Evolutionary conservation across 2,329 filamentous ascomycete genomes (phyloP).

Genomic region (Coniochaeta pulveracea): DNA sequence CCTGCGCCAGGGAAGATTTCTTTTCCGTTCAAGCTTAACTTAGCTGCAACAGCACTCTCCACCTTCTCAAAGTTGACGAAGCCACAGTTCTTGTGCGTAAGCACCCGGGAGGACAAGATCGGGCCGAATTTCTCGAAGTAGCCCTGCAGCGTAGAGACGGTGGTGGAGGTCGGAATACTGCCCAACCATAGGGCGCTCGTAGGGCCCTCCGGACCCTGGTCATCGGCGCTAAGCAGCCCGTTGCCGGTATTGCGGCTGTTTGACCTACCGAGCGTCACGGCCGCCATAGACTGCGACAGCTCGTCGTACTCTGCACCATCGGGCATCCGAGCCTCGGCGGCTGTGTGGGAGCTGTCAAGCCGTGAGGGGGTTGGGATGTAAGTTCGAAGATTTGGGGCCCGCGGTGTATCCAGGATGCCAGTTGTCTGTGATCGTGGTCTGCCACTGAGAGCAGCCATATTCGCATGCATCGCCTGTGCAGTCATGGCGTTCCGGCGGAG

Average conservation of each 20-base stretch:
- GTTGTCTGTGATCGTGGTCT: conserved; percentile 85
- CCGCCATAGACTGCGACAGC: conserved; percentile 70
- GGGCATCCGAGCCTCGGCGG: conserved; percentile 61
- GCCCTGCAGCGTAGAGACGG: conserved; percentile 83
- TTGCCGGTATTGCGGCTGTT: conserved; percentile 58
- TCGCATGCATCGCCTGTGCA: too few relatives aligned
- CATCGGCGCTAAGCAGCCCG: conserved; percentile 59
- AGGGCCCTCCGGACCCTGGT: conserved; percentile 74
- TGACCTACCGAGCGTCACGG: conserved; percentile 58
- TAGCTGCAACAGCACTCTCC: conserved; percentile 84
- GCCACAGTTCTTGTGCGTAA: conserved; percentile 97
- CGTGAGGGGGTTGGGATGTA: conserved; percentile 66
- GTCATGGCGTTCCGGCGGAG: too few relatives aligned
- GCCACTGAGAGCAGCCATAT: conserved; percentile 70
- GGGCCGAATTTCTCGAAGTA: conserved; percentile 92
- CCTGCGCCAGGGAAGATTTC: conserved; percentile 97
- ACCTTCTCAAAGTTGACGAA: conserved; percentile 95
- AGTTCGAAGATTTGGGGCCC: conserved; percentile 52
- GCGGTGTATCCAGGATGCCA: conserved; percentile 74
- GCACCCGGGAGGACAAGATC: conserved; percentile 81
- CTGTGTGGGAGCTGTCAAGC: conserved; percentile 64
- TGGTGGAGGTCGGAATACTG: conserved; percentile 94
- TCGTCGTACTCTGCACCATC: conserved; percentile 73
- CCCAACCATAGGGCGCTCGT: conserved; percentile 94
- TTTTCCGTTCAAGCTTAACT: conserved; percentile 81